These are phyloP conservation scores for Acorus calamus DNA, from an alignment of 106 monocot species.

Conservation along the genomic window DNA sequence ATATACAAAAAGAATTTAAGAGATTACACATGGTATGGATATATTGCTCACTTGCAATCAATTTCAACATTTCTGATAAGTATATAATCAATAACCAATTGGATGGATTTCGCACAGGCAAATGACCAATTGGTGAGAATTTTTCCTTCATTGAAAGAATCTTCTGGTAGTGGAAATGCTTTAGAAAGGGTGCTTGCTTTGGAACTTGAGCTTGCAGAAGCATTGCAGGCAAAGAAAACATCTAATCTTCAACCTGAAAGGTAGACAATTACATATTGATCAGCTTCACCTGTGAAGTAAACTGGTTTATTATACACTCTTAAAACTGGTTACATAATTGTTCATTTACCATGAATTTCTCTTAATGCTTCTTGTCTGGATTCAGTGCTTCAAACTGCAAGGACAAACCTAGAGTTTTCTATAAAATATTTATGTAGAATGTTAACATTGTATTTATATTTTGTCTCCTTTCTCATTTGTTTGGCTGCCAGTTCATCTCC, in stretches of 20 bases:
- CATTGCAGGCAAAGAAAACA: slow-evolving; percentile 56
- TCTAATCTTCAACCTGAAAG: slow-evolving; percentile 46
- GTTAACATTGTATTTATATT: not conserved
- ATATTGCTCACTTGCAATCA: not conserved
- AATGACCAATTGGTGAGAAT: slow-evolving; percentile 65
- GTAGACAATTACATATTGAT: slow-evolving; percentile 19
- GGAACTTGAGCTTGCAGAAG: slow-evolving; percentile 84
- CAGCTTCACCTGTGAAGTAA: no score
- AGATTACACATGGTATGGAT: slow-evolving; percentile 59
- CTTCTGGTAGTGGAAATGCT: slow-evolving; percentile 56
- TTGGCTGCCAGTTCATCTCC: slow-evolving; percentile 57
- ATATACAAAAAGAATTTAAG: slow-evolving; percentile 52
- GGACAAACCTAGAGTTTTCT: no score
- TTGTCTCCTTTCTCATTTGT: not conserved
- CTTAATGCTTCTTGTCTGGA: no score
- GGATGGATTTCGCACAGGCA: slow-evolving; percentile 27
- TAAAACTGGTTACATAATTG: no score
- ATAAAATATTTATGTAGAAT: not conserved
- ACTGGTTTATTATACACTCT: no score
- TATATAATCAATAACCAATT: not conserved
- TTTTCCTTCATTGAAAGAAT: slow-evolving; percentile 58
- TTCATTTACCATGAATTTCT: no score
- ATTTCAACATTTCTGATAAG: not conserved
- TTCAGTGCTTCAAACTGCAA: no score
- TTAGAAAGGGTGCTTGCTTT: slow-evolving; percentile 76